Evolutionary conservation across 2,329 filamentous ascomycete species (phyloP), one percentile per base, ranked within the genome.

Genomic region (Atkinsonella hypoxylon): DNA sequence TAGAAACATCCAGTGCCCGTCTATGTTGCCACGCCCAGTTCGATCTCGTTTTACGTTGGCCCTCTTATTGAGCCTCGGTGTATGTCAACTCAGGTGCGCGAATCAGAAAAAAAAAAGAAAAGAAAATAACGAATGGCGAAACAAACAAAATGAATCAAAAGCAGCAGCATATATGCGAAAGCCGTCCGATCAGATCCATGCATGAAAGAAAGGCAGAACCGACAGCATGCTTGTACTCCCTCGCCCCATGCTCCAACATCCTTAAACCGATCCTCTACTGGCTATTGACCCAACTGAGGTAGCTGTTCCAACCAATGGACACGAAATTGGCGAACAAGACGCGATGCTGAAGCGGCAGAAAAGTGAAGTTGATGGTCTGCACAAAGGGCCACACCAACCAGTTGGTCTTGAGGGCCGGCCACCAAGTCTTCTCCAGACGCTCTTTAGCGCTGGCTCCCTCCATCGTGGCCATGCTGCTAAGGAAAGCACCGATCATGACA

Each of bases 331-430:
- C 90, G 54, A 95, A 83, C 59, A 95, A 71, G 41, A 96, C 80
- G 53, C 89, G 78, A 68, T 91, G 82, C 63, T 94, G 80, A 55
- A 94, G 73, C 46, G 90, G 90, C 55, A 95, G 79, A 56, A 93
- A 78, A 61, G 85, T 85, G 71, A 96, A 96, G 74, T 96, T 96
- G 62, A 84, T 75, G 49, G 84, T 73, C 72, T 96, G 90, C 51
- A 94, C 88, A 55, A 75, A 74, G 3, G 90, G 90, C 90, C 90
- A 96, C 51, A 96, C 68, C 72, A 88, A 78, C 76, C 88, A 89
- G 72, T 95, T 96, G 65, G 87, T 84, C 65, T 77, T 77, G 61
- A 95, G 78, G 32, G 87, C 86, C 12, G 78, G 75, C 57, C 70
- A 67, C 70, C 89, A 96, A 53, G 78, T 85, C 61, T 77, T 81